Base-by-base conservation (phyloP, 169 alveolate genomes). In the Plasmodium adleri region DNA sequence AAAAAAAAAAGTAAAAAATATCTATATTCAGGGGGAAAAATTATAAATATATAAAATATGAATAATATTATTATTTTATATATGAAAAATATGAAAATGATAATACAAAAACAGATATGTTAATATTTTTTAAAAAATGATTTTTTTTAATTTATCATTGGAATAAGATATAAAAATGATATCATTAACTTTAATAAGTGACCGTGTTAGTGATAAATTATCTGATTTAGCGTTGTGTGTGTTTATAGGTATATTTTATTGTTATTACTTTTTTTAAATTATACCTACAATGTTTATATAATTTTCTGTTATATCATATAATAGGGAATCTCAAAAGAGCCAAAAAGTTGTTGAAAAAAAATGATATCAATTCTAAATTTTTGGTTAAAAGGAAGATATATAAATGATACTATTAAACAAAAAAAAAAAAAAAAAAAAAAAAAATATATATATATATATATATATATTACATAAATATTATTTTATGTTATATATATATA, bases 191-290 rank as follows among this genome's bases (percentile, higher is more conserved):
- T 12, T 83, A 58, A 83, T 66, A 45, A 83, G 70, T 24, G 85
- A 68, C 63, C 39, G 73, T 49, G 91, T 67, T 59, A 64, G 62
- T 15, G 91, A 83, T 60, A 68, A 83, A 56, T 54, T 83, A 59
- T 83, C 91, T 22, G 91, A 83, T 50, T 49, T 83, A 62, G 91
- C 85, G 3, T 52, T 83, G 59, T 68, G 67, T 64, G 91, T 68
- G 54, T 83, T 83, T 63, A 83, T 70, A 58, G 91, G 91, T 83
- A 83, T 68, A 22, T 70, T 68, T 68, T 68, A 15, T 8, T 71
- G 3, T 47, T 5, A 17, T 50, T 50, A 0, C 15, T 50, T 50
- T 71, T 71, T 24, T 50, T 22, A 8, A 10, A 22, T 10, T 63
- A 56, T 28, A 47, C 3, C 72, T 32, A 32, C 45, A 32, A 32